phyloP scores from a whole-genome alignment of 306 rosid species.

The Sicyos edulis region DNA sequence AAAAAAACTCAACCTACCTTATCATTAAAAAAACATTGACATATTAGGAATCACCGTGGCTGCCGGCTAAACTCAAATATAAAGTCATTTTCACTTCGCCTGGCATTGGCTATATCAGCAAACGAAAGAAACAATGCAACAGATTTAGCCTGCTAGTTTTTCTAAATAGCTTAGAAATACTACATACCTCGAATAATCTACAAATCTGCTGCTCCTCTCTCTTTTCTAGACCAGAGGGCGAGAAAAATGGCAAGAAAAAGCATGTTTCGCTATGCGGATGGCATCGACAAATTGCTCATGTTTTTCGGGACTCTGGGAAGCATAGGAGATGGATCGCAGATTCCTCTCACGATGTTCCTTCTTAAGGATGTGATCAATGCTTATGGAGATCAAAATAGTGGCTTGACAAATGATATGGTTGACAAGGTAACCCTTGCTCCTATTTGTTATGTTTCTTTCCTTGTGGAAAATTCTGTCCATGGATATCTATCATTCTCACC shows the following conservation, averaged over 20 bases:
- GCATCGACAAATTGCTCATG: no score
- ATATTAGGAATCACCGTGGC: background rate
- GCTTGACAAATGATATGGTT: no score
- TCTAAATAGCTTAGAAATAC: conserved; percentile 15
- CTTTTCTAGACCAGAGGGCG: background rate
- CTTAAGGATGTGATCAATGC: no score
- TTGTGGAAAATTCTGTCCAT: background rate
- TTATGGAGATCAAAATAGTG: no score
- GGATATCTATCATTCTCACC: no score
- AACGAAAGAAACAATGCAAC: conserved; percentile 28
- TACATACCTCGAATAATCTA: conserved; percentile 6
- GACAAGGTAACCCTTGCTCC: no score
- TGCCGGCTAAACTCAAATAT: conserved; percentile 19
- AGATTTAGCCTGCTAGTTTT: conserved; percentile 26
- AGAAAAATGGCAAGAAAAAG: no score
- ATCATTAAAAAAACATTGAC: background rate
- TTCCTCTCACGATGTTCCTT: no score
- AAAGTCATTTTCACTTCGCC: conserved; percentile 6
- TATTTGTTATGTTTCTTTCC: background rate
- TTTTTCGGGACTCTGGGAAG: no score
- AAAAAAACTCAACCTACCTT: background rate
- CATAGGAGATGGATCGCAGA: no score
- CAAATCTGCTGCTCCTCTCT: conserved; percentile 6
- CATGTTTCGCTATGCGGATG: no score
- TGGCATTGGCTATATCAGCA: conserved; percentile 27